Percentiles rank a stretch among this genome's conserved stretches.
These are phyloP conservation scores for Anthoceros angustus DNA, from an alignment of 225 moss, liverwort and hornwort species.

Conservation along the genomic window DNA sequence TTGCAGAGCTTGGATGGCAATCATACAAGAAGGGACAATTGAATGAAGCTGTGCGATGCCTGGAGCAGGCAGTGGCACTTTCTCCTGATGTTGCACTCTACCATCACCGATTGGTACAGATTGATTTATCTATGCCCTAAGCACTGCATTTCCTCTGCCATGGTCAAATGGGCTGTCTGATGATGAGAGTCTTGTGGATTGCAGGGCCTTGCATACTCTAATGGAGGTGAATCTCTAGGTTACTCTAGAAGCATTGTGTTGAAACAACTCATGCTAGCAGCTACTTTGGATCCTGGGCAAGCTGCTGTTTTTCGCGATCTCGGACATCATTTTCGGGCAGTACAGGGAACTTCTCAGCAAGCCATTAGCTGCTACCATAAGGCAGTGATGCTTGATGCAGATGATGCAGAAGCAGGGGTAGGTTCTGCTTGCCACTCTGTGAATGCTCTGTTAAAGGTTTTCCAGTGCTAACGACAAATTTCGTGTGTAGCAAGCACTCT, in stretches of 20 bases:
- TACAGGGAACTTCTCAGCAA: conserved; percentile 51
- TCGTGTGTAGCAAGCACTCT: conserved; percentile 55
- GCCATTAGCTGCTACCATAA: conserved; percentile 89
- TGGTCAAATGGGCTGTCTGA: background rate
- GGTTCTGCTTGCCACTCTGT: conserved; percentile 3
- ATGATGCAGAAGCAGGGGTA: conserved; percentile 94
- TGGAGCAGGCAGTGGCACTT: conserved; percentile 64
- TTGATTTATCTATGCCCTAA: conserved; percentile 6
- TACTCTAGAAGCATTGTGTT: conserved; percentile 60
- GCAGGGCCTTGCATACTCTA: conserved; percentile 89
- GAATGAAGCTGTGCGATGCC: conserved; percentile 32
- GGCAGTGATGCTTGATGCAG: conserved; percentile 63
- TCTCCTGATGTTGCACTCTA: conserved; percentile 49
- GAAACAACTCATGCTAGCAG: conserved; percentile 77
- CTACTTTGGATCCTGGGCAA: conserved; percentile 66
- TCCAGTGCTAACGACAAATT: background rate
- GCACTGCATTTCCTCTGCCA: background rate
- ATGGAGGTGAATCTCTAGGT: conserved; percentile 31
- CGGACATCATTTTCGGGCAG: conserved; percentile 67
- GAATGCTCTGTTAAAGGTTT: background rate
- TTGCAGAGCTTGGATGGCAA: conserved; percentile 83
- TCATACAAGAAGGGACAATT: conserved; percentile 44
- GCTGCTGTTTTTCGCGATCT: conserved; percentile 81
- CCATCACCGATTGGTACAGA: conserved; percentile 70
- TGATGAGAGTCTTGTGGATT: conserved; percentile 30